Evolutionary conservation across 441 rosid genomes (phyloP), one percentile per base, ranked within the genome.

Genomic region (Gossypium lobatum): DNA sequence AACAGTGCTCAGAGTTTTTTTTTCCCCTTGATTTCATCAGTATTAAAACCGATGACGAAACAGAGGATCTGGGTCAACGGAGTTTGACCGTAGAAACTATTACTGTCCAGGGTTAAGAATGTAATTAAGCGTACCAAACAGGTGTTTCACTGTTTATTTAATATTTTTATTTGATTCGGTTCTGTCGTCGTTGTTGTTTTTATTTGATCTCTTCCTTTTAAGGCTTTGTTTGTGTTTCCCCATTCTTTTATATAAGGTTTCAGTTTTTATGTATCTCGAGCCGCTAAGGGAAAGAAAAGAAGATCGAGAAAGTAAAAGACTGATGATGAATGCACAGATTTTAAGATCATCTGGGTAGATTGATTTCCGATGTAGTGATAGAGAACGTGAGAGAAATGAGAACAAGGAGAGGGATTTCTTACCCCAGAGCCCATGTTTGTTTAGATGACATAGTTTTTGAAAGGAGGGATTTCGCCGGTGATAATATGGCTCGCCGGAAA

Each of bases 331-430:
- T 17, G 18, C 6, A 50, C 55, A 16, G 20, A n/a, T 14, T 25
- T 67, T 50, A 0, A 50, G 59, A 50, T 50, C 55, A 23, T 1
- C 8, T 25, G 55, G 1, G 16, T 23, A 2, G 14, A 6, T 58
- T 18, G 53, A 20, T 20, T 20, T 18, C 5, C 1, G 64, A 31
- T 3, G 6, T 42, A 6, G 57, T 9, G 57, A 23, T 42, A 13
- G 8, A 69, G n/a, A 45, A 18, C 31, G 2, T 55, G 57, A 66
- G 63, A 70, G 75, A 76, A 70, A 89, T 84, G 93, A 87, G 84
- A 80, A 89, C 92, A 28, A 84, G 87, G 46, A 82, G 87, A 69
- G 85, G 88, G 50, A 61, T 83, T 46, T 87, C 82, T 77, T 86
- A 84, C 80, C 90, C 87, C 14, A 83, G 72, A 58, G 53, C 18